Conservation (phyloP, 2,329 filamentous ascomycete genomes). For the Apiospora koreana region DNA sequence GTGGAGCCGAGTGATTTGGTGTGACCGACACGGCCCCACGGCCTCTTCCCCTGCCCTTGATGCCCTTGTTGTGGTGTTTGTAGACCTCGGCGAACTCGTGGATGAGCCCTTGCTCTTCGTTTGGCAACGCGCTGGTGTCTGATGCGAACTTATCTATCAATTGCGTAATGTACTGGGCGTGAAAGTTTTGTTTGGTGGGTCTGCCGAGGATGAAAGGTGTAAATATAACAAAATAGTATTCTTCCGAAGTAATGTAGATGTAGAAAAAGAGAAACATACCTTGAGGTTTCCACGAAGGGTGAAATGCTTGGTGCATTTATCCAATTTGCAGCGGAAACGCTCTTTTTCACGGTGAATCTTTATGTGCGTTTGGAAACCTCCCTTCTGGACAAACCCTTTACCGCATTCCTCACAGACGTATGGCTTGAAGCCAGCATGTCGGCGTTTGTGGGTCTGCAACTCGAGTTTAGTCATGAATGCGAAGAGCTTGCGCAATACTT, state of each 20-base stretch:
- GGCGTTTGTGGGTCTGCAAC: neutral
- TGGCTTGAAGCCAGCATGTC: neutral
- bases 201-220: neutral
- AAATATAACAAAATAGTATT: neutral
- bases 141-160: neutral
- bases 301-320: neutral
- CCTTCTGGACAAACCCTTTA: neutral
- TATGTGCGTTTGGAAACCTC: neutral
- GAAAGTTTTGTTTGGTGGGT: neutral
- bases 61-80: neutral
- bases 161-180: neutral
- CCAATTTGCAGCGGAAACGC: neutral
- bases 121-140: neutral
- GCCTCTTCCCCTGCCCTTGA: neutral
- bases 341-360: neutral
- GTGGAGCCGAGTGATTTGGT: neutral
- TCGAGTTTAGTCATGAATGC: neutral
- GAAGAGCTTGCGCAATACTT: neutral
- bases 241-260: neutral
- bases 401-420: neutral
- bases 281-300: neutral
- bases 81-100: neutral
- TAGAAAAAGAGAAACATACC: neutral
- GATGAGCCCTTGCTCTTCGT: neutral
- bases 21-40: neutral